Percentiles rank a stretch among this genome's conserved stretches.
Evolutionary conservation across 2,329 filamentous ascomycete genomes (phyloP).

Genomic region (Neopestalotiopsis sp.): DNA sequence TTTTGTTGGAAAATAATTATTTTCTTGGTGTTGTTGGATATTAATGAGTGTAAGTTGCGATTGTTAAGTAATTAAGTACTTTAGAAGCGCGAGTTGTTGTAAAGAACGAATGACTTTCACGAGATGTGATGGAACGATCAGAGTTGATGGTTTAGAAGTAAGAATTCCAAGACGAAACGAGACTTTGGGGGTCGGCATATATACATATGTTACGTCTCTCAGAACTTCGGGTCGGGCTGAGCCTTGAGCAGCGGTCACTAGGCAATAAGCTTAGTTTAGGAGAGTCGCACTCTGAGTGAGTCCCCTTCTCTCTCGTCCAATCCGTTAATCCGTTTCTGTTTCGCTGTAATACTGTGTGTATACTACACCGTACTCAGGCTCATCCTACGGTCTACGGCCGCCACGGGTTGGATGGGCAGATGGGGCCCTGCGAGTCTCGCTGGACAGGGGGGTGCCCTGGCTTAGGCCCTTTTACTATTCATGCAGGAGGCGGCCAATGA

Average conservation of each 20-base stretch:
- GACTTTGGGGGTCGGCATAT: background rate
- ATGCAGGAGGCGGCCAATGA: constrained; percentile 8
- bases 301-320: background rate
- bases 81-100: constrained; percentile 1
- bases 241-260: background rate
- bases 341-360: background rate
- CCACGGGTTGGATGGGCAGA: background rate
- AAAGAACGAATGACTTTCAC: constrained; percentile 11
- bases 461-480: background rate
- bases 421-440: too few species aligned
- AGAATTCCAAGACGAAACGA: background rate
- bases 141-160: background rate
- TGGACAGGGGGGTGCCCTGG: background rate
- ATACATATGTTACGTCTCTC: background rate
- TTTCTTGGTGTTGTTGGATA: background rate
- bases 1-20: background rate
- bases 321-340: too few species aligned
- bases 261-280: constrained; percentile 16
- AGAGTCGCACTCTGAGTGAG: background rate
- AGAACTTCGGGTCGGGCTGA: background rate
- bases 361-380: too few species aligned
- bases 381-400: background rate
- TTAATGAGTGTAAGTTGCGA: constrained; percentile 9
- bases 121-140: constrained; percentile 9
- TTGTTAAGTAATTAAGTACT: constrained; percentile 10